These are phyloP conservation scores for Myochromella boudieri DNA, from an alignment of 768 basidiomycete species.

Conservation along the genomic window DNA sequence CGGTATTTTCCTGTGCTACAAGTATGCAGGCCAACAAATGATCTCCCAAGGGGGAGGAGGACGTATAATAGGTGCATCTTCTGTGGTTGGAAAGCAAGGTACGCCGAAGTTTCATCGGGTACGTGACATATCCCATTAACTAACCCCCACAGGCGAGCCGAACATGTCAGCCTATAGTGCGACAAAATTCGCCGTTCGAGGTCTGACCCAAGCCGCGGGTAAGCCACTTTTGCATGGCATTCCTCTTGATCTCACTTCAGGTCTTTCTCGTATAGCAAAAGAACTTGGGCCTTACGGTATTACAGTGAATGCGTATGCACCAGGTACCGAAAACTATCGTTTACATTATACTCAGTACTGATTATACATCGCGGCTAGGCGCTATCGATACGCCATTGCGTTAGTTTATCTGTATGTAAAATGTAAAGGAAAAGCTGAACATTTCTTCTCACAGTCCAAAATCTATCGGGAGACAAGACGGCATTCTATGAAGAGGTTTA, in stretches of 20 bases:
- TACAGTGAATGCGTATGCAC: slow-evolving; percentile 31
- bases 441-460: neutral
- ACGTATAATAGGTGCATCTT: slow-evolving; percentile 42
- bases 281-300: slow-evolving; percentile 27
- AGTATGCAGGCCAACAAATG: slow-evolving; percentile 41
- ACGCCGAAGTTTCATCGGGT: neutral
- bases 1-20: slow-evolving; percentile 41
- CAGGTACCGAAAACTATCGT: slow-evolving; percentile 11
- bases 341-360: neutral
- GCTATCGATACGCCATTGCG: neutral
- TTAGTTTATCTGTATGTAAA: neutral
- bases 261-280: slow-evolving; percentile 9
- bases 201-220: slow-evolving; percentile 30
- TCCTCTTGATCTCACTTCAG: neutral
- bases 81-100: slow-evolving; percentile 37
- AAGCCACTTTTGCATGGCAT: too few species aligned
- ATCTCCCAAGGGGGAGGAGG: slow-evolving; percentile 43
- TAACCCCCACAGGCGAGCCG: slow-evolving; percentile 7
- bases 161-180: slow-evolving; percentile 26
- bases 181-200: slow-evolving; percentile 42
- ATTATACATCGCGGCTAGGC: neutral
- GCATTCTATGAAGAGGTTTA: slow-evolving; percentile 1
- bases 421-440: neutral
- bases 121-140: neutral
- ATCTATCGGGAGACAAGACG: neutral